Percentiles rank a stretch among this genome's conserved stretches.
Conservation (phyloP, 495 filamentous ascomycete genomes). For the Penicillium coffeae region DNA sequence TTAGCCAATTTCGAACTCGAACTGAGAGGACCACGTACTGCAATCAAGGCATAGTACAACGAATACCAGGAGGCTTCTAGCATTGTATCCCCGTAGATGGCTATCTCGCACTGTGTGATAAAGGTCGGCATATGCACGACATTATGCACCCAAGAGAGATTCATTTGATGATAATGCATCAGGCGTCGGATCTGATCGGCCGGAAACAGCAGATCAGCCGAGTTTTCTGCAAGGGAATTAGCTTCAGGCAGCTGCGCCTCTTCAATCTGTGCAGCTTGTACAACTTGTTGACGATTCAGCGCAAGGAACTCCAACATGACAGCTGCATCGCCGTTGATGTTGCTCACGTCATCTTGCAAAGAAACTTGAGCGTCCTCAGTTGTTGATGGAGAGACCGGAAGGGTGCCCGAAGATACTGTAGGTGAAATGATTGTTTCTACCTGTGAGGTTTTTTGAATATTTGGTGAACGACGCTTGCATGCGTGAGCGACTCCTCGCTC, state of each 20-base stretch:
- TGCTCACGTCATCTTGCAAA: conserved; percentile 2
- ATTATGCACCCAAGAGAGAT: conserved; percentile 14
- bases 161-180: conserved; percentile 4
- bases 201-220: not conserved
- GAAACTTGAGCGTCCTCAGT: too few species aligned
- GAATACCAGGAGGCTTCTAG: not conserved
- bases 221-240: not conserved
- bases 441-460: too few species aligned
- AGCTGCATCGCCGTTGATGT: conserved; percentile 4
- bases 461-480: conserved; percentile 6
- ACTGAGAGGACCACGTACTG: too few species aligned
- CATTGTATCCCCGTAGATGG: not conserved
- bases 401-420: too few species aligned
- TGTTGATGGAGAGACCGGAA: too few species aligned
- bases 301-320: conserved; percentile 10
- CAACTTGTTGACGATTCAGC: conserved; percentile 5
- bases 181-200: not conserved
- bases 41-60: conserved; percentile 1
- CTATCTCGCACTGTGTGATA: conserved; percentile 1
- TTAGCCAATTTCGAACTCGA: too few species aligned
- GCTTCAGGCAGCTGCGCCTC: not conserved
- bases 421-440: too few species aligned
- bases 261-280: not conserved
- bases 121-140: conserved; percentile 16
- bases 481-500: conserved; percentile 2